Evolutionary conservation across 768 basidiomycete species (phyloP), one percentile per base, ranked within the genome.

Genomic region (Rhodosporidiobolus odoratus): DNA sequence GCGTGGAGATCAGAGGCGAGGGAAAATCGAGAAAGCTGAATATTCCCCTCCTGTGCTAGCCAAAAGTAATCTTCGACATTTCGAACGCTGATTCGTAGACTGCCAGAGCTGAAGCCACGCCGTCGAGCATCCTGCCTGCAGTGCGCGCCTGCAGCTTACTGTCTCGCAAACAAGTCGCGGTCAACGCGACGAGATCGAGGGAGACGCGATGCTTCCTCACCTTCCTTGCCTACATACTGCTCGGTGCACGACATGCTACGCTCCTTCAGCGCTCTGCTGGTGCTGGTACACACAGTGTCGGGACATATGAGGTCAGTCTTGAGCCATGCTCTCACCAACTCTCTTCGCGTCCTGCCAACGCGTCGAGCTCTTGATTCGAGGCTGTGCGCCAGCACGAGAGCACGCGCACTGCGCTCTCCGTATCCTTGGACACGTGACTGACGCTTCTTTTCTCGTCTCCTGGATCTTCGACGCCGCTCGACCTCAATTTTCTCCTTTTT

Each of bases 231-330:
- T 56, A 12, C 34, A 9, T 50, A 19, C 48, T n/a, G 48, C 48
- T 10, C 27, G 21, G 21, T 50, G 48, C 15, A 9, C 34, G n/a
- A 12, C 9, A 56, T 56, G 54, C 34, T 35, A 21, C 54, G 32
- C 32, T 12, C 16, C 52, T 12, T 30, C 10, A 4, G 8, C 8
- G 19, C 45, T 10, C 3, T 35, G 6, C 2, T 47, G 27, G 6
- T 30, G 32, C 4, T n/a, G 9, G 45, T 34, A 23, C 34, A 6
- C 4, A 40, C 37, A 13, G 58, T 40, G 19, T 9, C 37, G 12
- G 65, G 47, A 27, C 65, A 66, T 38, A 66, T 66, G 58, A 59
- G 57, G 65, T 66, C 27, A 4, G 65, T 34, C 21, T 34, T 23
- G 21, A 19, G 30, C n/a, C 17, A 12, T 15, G 12, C 21, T 37